These are phyloP conservation scores for Neofusicoccum laricinum DNA, from an alignment of 2,329 filamentous ascomycete species.

Conservation along the genomic window DNA sequence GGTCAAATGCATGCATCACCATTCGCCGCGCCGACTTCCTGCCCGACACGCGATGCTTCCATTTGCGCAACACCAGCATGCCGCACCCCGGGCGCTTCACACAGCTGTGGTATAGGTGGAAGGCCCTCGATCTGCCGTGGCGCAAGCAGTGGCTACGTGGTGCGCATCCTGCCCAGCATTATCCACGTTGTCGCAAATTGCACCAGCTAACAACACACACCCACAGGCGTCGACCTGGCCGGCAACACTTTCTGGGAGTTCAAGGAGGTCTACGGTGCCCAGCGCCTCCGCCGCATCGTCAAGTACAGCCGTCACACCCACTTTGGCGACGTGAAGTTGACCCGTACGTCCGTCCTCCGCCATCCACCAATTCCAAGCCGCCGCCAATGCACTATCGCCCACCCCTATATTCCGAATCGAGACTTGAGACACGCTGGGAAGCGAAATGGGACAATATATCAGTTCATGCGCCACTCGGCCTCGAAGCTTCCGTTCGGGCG, in stretches of 20 bases:
- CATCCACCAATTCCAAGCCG: not conserved
- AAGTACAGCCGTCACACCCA: constrained; percentile 53
- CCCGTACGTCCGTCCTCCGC: constrained; percentile 40
- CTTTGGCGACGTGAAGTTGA: constrained; percentile 59
- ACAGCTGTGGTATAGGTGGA: constrained; percentile 61
- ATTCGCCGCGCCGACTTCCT: constrained; percentile 1
- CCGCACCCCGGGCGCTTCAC: constrained; percentile 29
- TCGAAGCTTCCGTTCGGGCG: not conserved
- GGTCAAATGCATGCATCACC: constrained; percentile 9
- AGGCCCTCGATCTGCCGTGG: constrained; percentile 61
- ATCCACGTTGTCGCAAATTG: not conserved
- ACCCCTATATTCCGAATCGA: constrained; percentile 14
- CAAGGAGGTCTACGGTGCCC: constrained; percentile 54
- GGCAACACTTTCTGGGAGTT: constrained; percentile 69
- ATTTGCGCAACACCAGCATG: not conserved
- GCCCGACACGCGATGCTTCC: not conserved
- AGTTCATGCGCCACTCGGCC: not conserved
- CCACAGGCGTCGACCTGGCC: constrained; percentile 56
- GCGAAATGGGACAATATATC: constrained; percentile 21
- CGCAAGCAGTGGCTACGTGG: constrained; percentile 58
- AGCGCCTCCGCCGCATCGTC: constrained; percentile 58
- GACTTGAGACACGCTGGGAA: not conserved
- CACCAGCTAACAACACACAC: not conserved
- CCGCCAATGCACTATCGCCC: not conserved
- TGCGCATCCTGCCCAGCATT: constrained; percentile 28